A percentile compares a stretch with the other conserved stretches of the same genome.
Evolutionary conservation across 257 asterid species (phyloP).

Genomic region (Solanum habrochaites): DNA sequence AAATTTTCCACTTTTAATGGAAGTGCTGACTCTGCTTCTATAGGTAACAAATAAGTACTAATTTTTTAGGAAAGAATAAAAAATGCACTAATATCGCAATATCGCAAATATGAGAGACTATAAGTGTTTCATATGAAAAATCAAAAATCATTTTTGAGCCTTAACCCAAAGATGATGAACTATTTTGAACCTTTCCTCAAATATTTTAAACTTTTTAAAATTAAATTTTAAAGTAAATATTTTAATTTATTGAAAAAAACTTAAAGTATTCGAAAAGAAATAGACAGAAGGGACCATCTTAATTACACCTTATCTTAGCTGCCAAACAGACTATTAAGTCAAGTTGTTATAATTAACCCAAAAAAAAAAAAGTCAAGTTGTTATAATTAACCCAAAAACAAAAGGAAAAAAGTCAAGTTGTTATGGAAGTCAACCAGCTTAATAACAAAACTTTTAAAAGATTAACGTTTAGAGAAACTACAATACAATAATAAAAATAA

Average conservation of each 20-base stretch:
- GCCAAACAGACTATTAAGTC: background rate
- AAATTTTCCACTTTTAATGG: no score
- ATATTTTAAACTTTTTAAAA: background rate
- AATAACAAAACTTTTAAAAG: background rate
- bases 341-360: background rate
- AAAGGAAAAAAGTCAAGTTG: background rate
- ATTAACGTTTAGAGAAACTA: background rate
- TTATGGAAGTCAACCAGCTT: background rate
- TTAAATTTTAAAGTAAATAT: background rate
- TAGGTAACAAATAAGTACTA: background rate
- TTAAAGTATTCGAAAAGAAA: background rate
- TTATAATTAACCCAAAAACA: no score
- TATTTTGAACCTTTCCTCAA: no score
- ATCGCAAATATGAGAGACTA: no score
- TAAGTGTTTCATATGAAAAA: no score
- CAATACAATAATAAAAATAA: background rate
- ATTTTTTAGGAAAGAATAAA: no score
- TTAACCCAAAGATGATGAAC: no score
- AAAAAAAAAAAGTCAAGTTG: background rate
- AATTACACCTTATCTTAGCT: background rate
- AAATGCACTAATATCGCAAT: no score
- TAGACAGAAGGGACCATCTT: background rate
- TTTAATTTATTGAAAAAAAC: background rate
- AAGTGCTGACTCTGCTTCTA: background rate
- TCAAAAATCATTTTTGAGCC: no score